A percentile compares a stretch with the other conserved stretches of the same genome.
Conservation (phyloP, 495 filamentous ascomycete genomes). For the Podospora didyma region DNA sequence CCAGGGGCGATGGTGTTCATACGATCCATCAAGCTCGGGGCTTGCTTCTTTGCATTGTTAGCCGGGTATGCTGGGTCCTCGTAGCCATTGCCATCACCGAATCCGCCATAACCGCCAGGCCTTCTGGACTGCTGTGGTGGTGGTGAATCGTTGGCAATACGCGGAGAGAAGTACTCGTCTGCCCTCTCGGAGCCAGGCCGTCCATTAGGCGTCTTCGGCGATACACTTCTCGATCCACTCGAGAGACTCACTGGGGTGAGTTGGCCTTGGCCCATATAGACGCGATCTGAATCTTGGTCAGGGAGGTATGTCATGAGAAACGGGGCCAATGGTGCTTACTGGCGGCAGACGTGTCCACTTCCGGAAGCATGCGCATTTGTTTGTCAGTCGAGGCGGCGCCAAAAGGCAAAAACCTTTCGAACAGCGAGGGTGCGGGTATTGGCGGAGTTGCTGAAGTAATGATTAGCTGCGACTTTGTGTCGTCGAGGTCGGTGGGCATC, state of each 20-base stretch:
- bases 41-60: constrained; percentile 40
- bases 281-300: constrained; percentile 51
- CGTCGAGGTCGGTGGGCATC: background rate
- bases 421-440: constrained; percentile 27
- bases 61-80: constrained; percentile 29
- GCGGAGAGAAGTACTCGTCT: constrained; percentile 38
- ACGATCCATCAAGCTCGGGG: constrained; percentile 49
- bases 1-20: constrained; percentile 66
- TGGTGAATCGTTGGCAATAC: constrained; percentile 30
- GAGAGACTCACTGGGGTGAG: constrained; percentile 59
- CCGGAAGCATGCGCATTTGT: constrained; percentile 38
- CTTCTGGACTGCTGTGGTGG: constrained; percentile 25
- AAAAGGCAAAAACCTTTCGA: constrained; percentile 37
- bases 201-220: constrained; percentile 49
- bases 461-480: constrained; percentile 10
- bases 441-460: constrained; percentile 22
- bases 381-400: constrained; percentile 21
- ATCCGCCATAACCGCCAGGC: constrained; percentile 38
- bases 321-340: constrained; percentile 40
- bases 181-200: constrained; percentile 30
- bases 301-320: constrained; percentile 12
- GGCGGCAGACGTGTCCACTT: constrained; percentile 53
- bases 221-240: constrained; percentile 52
- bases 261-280: constrained; percentile 54
- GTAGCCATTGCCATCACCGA: constrained; percentile 50